Evolutionary conservation across 2,329 filamentous ascomycete genomes (phyloP).

Genomic region (Thermothelomyces thermophilus): DNA sequence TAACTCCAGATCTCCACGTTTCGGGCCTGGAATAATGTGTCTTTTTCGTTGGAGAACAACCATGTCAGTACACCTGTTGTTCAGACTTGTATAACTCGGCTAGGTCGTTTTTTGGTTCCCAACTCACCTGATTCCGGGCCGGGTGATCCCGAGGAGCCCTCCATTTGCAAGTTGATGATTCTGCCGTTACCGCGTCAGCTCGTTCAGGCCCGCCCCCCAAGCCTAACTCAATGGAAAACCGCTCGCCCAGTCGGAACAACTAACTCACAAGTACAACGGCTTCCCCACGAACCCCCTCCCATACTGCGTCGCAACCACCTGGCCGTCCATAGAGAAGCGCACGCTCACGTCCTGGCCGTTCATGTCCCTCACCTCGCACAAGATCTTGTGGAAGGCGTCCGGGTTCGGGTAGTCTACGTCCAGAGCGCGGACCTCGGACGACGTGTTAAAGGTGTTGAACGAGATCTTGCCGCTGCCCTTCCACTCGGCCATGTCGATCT

Average conservation of each 20-base stretch:
- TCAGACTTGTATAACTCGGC: too few species aligned
- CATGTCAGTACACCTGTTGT: background rate
- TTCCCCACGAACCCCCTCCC: conserved; percentile 44
- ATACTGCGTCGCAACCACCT: conserved; percentile 42
- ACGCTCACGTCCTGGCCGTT: conserved; percentile 47
- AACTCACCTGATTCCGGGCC: conserved; percentile 30
- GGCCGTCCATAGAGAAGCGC: conserved; percentile 49
- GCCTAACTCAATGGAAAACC: background rate
- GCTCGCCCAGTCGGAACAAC: too few species aligned
- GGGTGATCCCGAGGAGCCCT: conserved; percentile 38
- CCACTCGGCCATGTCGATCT: conserved; percentile 56
- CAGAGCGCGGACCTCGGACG: conserved; percentile 38
- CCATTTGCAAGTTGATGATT: conserved; percentile 42
- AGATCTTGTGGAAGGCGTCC: conserved; percentile 43
- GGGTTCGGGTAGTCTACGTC: conserved; percentile 44
- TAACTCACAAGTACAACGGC: conserved; percentile 37
- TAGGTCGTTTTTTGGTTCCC: too few species aligned
- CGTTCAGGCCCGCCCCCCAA: background rate
- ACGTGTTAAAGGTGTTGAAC: conserved; percentile 51
- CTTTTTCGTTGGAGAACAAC: background rate
- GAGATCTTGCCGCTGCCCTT: conserved; percentile 51
- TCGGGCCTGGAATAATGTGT: conserved; percentile 20
- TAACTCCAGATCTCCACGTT: conserved; percentile 23
- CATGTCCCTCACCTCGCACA: conserved; percentile 43
- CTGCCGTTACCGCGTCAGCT: conserved; percentile 20